These are phyloP conservation scores for Phellinidium pouzarii DNA, from an alignment of 1,284 basidiomycete genomes.

Conservation along the genomic window DNA sequence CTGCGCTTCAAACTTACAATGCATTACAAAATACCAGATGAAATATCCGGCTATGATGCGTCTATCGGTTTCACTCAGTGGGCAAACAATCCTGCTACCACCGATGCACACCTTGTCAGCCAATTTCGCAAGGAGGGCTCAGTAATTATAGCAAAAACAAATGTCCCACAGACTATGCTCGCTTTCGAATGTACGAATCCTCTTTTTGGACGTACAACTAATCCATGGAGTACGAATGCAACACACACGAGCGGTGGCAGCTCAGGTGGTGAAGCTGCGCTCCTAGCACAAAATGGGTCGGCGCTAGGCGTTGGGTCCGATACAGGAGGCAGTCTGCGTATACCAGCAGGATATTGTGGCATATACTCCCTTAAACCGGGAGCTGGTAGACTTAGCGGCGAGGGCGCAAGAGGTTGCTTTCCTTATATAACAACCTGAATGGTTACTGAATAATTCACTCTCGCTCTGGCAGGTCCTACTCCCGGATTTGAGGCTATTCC, in stretches of 20 bases:
- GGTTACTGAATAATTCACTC: not conserved
- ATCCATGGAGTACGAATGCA: conserved; percentile 53
- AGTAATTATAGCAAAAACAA: conserved; percentile 66
- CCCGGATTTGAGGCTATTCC: conserved; percentile 65
- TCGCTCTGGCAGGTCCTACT: conserved; percentile 34
- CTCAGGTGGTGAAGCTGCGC: conserved; percentile 73
- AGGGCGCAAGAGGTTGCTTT: conserved; percentile 42
- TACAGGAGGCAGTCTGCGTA: conserved; percentile 70
- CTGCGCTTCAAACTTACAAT: conserved; percentile 5
- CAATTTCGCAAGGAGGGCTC: conserved; percentile 45
- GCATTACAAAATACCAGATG: conserved; percentile 26
- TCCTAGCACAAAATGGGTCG: conserved; percentile 70
- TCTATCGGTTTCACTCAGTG: conserved; percentile 70
- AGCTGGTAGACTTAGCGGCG: conserved; percentile 41
- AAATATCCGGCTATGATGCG: conserved; percentile 60
- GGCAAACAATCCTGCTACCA: conserved; percentile 49
- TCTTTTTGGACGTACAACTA: conserved; percentile 67
- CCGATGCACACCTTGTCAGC: conserved; percentile 51
- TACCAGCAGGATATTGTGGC: conserved; percentile 78
- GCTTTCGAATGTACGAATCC: conserved; percentile 86
- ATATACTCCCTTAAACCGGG: conserved; percentile 77
- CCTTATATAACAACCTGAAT: not conserved
- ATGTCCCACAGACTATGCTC: conserved; percentile 78
- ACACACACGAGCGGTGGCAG: conserved; percentile 70
- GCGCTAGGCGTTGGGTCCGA: conserved; percentile 77